A percentile compares a stretch with the other conserved stretches of the same genome.
phyloP scores from a whole-genome alignment of 345 rosid species.

The Isatis tinctoria region DNA sequence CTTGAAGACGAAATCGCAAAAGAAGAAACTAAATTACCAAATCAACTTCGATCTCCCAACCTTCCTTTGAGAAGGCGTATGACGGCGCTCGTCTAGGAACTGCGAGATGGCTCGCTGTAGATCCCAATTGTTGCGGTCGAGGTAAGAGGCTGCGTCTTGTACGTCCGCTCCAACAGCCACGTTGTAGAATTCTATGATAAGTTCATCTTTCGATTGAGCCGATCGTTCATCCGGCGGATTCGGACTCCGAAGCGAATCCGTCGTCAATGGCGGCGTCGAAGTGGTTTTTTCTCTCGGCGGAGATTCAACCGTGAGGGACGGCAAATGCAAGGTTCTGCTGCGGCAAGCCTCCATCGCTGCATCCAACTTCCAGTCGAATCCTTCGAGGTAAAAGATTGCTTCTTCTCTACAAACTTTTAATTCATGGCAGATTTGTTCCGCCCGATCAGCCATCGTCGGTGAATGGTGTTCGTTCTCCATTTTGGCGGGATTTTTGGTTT shows the following conservation, averaged over 20 bases:
- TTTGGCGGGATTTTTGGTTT: constrained; percentile 11
- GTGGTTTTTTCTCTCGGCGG: not conserved
- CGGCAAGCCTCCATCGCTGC: constrained; percentile 12
- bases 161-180: not conserved
- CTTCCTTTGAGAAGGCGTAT: not conserved
- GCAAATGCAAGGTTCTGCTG: not conserved
- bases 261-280: not conserved
- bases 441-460: not conserved
- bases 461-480: not conserved
- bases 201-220: not conserved
- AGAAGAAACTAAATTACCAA: not conserved
- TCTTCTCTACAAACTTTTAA: not conserved
- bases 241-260: constrained; percentile 13
- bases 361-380: not conserved
- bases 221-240: not conserved
- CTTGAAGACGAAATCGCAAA: no score
- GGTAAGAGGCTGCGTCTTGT: not conserved
- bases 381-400: constrained; percentile 19
- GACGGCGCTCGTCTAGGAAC: not conserved
- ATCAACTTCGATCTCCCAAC: not conserved
- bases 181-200: not conserved
- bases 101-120: not conserved
- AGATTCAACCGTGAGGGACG: not conserved
- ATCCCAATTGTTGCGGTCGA: not conserved
- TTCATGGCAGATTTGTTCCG: not conserved